phyloP scores from a whole-genome alignment of 2,329 filamentous ascomycete genomes.

The Fusarium sp. region DNA sequence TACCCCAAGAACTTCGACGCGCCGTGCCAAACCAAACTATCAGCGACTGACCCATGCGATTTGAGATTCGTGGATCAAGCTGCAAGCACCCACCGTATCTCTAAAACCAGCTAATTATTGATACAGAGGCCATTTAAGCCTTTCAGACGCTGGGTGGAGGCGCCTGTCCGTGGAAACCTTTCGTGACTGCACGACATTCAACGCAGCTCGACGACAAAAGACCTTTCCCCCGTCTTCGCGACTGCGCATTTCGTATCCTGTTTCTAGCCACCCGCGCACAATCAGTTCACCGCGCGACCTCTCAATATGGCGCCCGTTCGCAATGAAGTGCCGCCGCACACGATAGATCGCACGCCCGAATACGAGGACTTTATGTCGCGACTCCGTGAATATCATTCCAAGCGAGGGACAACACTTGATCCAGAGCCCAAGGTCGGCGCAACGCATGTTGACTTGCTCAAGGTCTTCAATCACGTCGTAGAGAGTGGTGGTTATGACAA shows the following conservation, averaged over 20 bases:
- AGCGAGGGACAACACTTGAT: conserved; percentile 82
- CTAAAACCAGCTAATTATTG: background rate
- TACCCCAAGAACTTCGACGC: conserved; percentile 26
- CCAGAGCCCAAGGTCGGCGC: conserved; percentile 82
- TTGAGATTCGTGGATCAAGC: conserved; percentile 27
- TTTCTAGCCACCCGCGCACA: background rate
- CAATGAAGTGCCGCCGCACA: conserved; percentile 51
- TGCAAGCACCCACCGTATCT: conserved; percentile 18
- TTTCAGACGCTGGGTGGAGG: conserved; percentile 2
- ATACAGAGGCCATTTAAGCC: background rate
- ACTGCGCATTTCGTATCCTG: conserved; percentile 10
- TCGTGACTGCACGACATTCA: conserved; percentile 7
- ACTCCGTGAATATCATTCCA: conserved; percentile 77
- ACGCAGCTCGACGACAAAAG: conserved; percentile 1
- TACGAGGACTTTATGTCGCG: conserved; percentile 82
- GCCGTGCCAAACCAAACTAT: conserved; percentile 30
- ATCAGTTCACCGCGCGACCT: background rate
- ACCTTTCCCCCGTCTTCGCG: background rate
- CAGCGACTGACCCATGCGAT: conserved; percentile 29
- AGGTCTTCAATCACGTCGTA: conserved; percentile 81
- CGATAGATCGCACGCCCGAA: conserved; percentile 71
- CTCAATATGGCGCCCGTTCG: conserved; percentile 47
- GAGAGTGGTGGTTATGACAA: conserved; percentile 86
- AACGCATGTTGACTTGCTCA: conserved; percentile 78
- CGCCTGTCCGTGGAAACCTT: background rate